phyloP scores from a whole-genome alignment of 2,329 filamentous ascomycete species.

The Diaporthe eres region DNA sequence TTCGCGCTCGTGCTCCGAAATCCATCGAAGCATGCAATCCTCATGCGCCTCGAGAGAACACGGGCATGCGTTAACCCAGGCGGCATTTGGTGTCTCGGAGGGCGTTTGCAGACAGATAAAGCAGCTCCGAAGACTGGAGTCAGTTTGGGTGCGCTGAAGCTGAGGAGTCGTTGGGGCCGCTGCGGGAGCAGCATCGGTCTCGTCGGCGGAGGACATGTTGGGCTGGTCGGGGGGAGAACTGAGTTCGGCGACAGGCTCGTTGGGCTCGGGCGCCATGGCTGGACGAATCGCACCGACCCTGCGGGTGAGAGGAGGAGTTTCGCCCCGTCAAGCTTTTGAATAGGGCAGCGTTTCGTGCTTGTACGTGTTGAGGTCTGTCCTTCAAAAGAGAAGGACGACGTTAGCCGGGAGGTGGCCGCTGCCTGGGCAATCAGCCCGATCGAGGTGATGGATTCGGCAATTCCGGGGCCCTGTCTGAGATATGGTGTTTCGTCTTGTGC shows the following conservation, averaged over 20 bases:
- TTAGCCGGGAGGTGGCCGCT: not conserved
- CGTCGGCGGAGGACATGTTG: constrained; percentile 19
- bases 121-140: constrained; percentile 60
- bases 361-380: not conserved
- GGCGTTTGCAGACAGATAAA: constrained; percentile 76
- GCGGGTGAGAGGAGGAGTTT: not conserved
- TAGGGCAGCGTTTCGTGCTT: not conserved
- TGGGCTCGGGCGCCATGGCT: constrained; percentile 23
- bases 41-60: constrained; percentile 95
- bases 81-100: constrained; percentile 60
- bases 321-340: not conserved
- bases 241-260: constrained; percentile 27
- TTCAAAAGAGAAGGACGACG: not conserved
- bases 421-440: constrained; percentile 8
- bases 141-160: constrained; percentile 39
- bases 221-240: not conserved
- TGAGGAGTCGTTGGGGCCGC: not conserved
- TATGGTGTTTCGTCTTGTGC: constrained; percentile 1
- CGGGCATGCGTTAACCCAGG: constrained; percentile 90
- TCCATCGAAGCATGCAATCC: constrained; percentile 90
- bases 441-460: not conserved
- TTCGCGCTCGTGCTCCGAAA: constrained; percentile 85
- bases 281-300: not conserved
- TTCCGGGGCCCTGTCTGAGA: not conserved
- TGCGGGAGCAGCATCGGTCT: constrained; percentile 7